Evolutionary conservation across 768 basidiomycete genomes (phyloP), one percentile per base, ranked within the genome.

Genomic region (Agrocybe pediades): DNA sequence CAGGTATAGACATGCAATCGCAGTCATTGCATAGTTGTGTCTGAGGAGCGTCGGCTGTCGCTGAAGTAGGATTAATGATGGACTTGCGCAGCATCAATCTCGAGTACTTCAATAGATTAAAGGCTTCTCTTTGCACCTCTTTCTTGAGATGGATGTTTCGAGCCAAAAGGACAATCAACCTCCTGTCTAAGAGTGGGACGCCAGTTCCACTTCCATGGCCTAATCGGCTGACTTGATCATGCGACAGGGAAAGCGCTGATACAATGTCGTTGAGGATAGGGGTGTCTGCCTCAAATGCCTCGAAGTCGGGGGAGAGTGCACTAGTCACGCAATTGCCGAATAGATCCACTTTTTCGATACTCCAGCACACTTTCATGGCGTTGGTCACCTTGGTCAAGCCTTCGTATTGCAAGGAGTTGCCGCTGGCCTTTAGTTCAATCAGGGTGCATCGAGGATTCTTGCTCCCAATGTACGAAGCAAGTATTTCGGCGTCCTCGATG

Each of bases 271-370:
- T 36, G 15, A 27, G 19, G 20, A 45, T 15, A 11, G 27, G 20
- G n/a, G 30, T 17, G 39, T 36, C 33, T 5, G 5, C 33, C 11
- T 36, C 29, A 15, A 7, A 30, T 15, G 33, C 4, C 13, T 11
- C 13, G 33, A 36, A 24, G 19, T 49, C 54, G 3, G 11, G 50
- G 6, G n/a, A 19, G 7, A 19, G 9, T 7, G 23, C 33, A 11
- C 6, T n/a, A 36, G 33, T 4, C 4, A 36, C 11, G n/a, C 3
- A 36, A 26, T 64, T 64, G 21, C 54, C 50, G 23, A 55, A 62
- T 42, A 64, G 26, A 3, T 62, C 55, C 11, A 62, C 57, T 6
- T 47, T 56, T 42, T 64, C 56, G 21, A 64, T 29, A 21, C 55
- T 58, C 56, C 55, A 60, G 21, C 59, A 60, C 17, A 20, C 15